Conservation (phyloP, 202 grass and related monocot species). For the Cymbopogon flexuosus region DNA sequence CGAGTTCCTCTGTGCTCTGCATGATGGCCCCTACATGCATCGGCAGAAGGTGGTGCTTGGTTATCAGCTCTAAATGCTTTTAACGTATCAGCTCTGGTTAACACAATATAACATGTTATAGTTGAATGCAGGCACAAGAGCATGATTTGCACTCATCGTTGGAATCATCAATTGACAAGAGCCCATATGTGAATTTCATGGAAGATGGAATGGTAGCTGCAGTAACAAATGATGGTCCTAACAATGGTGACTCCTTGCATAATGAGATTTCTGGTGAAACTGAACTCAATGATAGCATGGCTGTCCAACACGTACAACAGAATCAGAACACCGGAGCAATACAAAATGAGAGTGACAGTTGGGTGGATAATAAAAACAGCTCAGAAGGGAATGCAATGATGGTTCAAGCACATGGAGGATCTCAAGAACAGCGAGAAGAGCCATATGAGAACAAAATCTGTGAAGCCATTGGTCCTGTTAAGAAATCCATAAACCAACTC, state of each 20-base stretch:
- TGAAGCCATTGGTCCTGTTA: conserved; percentile 47
- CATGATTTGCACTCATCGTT: conserved; percentile 44
- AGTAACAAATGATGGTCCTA: conserved; percentile 36
- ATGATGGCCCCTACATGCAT: conserved; percentile 73
- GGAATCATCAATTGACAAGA: conserved; percentile 67
- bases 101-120: conserved; percentile 29
- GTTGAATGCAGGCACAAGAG: conserved; percentile 39
- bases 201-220: conserved; percentile 81
- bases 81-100: conserved; percentile 10
- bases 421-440: conserved; percentile 13
- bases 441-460: conserved; percentile 29
- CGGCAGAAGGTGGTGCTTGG: conserved; percentile 48
- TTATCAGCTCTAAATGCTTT: no score
- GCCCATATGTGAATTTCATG: conserved; percentile 84
- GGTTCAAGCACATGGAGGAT: conserved; percentile 11
- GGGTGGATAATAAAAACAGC: not conserved
- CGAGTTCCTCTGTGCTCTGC: conserved; percentile 67
- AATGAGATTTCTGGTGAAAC: conserved; percentile 25
- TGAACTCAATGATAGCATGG: not conserved
- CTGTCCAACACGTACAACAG: not conserved
- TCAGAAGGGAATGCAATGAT: conserved; percentile 5
- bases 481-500: conserved; percentile 71
- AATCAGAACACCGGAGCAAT: conserved; percentile 24
- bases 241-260: conserved; percentile 17
- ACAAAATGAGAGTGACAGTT: conserved; percentile 6